Evolutionary conservation across 805 yeast species (phyloP), one percentile per base, ranked within the genome.

Genomic region (Tanozyma kutaoensis): DNA sequence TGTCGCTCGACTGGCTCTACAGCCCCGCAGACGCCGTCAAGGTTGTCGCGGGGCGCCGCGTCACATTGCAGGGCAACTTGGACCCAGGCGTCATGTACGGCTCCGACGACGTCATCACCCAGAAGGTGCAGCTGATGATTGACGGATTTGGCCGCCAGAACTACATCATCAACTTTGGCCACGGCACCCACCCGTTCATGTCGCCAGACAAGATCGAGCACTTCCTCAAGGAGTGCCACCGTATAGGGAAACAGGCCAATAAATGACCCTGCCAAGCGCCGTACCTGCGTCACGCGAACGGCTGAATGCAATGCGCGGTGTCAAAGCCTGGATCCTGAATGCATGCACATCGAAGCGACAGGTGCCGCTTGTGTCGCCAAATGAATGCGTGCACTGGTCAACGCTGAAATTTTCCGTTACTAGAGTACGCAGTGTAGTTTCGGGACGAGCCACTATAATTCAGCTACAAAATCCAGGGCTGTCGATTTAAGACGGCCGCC

Each of bases 141-240:
- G 50, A 62, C 32, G 93, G 86, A 5, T 91, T 91, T 48, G 95
- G 95, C 14, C 84, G 84, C 52, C 72, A 80, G 45, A 69, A 77
- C 44, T 91, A 91, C 57, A 88, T 91, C 39, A 76, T 88, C 41
- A 91, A 91, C 60, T 80, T 91, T 46, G 98, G 98, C 25, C 98
- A 91, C 43, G 98, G 98, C 12, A 91, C 98, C 14, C 96, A 85
- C 50, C 98, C 98, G 14, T 84, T 81, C 56, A 85, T 91, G 94
- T 78, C 82, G 37, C 95, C 97, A 8, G 94, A 80, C 37, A 78
- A 78, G 50, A 70, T 91, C 35, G 74, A 71, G 33, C 81, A 72
- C 55, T 91, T 91, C 58, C 61, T 91, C 46, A 59, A 82, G 52
- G 95, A 84, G 51, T 78, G 91, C 41, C 94, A 84, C 50, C 69